Evolutionary conservation across 192 early-diverging fungal genomes (phyloP), one percentile per base, ranked within the genome.

Genomic region (Coemansia asiatica): DNA sequence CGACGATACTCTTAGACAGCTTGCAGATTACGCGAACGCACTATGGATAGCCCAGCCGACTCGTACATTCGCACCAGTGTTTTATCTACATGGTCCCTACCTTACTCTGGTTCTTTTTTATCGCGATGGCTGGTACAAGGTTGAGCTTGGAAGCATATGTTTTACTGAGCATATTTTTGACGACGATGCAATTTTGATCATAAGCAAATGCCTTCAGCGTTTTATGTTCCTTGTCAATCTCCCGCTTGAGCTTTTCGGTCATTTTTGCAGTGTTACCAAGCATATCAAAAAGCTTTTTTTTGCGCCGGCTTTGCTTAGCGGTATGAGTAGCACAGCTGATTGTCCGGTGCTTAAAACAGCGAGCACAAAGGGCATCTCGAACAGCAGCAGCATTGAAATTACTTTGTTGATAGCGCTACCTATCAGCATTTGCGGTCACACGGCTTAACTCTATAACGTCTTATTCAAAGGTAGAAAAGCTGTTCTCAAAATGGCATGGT

Each of bases 81-180:
- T 74, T 0, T 31, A 66, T 16, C 47, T 72, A 6, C 66, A 75
- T 22, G 63, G 68, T 22, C 7, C 3, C 13, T n/a, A 64, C 6
- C 15, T 62, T 13, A 19, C 15, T 0, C 46, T 79, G 16, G 15
- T 74, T 15, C 31, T 75, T n/a, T 72, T 79, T 53, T 40, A 59
- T 2, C 73, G 66, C 23, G 19, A n/a, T 1, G 33, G 46, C 7
- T 66, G 33, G n/a, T 60, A 53, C 26, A 5, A 9, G 2, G 54
- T 27, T 9, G 1, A 62, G 6, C 40, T 68, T 25, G 68, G 65
- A 6, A 31, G 6, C 0, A 53, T 79, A 1, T 54, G 47, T 23
- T 19, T 49, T 15, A 28, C 2, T 1, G 25, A 15, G 18, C 50
- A 53, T 23, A 21, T 10, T 23, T 23, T 33, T 8, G 8, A 33